phyloP scores from a whole-genome alignment of 805 yeast species.

The Nakazawaea holstii region DNA sequence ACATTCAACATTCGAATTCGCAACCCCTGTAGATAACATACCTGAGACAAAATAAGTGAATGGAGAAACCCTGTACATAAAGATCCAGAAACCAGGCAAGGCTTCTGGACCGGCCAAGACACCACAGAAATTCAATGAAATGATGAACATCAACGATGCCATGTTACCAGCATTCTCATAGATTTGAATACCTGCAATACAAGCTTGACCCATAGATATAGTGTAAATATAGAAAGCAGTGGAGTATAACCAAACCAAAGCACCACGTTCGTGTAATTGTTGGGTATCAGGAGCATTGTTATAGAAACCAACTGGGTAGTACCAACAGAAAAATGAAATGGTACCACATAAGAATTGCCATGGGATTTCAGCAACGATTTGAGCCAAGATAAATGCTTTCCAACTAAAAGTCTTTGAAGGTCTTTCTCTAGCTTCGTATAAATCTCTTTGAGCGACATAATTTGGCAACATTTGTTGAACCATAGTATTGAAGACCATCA shows the following conservation, averaged over 20 bases:
- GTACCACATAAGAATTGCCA: slow-evolving; percentile 61
- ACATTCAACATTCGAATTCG: slow-evolving; percentile 43
- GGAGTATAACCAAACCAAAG: slow-evolving; percentile 33
- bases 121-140: slow-evolving; percentile 74
- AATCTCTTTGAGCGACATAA: slow-evolving; percentile 54
- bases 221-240: slow-evolving; percentile 46
- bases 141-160: slow-evolving; percentile 50
- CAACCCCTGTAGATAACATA: slow-evolving; percentile 50
- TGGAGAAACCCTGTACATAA: slow-evolving; percentile 73
- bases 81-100: slow-evolving; percentile 71
- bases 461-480: slow-evolving; percentile 60
- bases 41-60: slow-evolving; percentile 60
- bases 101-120: slow-evolving; percentile 51
- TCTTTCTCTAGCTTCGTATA: slow-evolving; percentile 69
- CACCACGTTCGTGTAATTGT: slow-evolving; percentile 48
- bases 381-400: slow-evolving; percentile 56
- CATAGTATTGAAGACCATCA: slow-evolving; percentile 49
- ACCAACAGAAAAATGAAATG: slow-evolving; percentile 55
- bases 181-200: slow-evolving; percentile 53
- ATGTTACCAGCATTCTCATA: slow-evolving; percentile 63
- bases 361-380: slow-evolving; percentile 61
- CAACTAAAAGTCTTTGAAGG: slow-evolving; percentile 70
- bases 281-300: slow-evolving; percentile 49
- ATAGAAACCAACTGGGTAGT: slow-evolving; percentile 70
- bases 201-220: slow-evolving; percentile 53